Evolutionary conservation across 73 alveolate species (phyloP), one percentile per base, ranked within the genome.

Genomic region (Effrenium voratum): DNA sequence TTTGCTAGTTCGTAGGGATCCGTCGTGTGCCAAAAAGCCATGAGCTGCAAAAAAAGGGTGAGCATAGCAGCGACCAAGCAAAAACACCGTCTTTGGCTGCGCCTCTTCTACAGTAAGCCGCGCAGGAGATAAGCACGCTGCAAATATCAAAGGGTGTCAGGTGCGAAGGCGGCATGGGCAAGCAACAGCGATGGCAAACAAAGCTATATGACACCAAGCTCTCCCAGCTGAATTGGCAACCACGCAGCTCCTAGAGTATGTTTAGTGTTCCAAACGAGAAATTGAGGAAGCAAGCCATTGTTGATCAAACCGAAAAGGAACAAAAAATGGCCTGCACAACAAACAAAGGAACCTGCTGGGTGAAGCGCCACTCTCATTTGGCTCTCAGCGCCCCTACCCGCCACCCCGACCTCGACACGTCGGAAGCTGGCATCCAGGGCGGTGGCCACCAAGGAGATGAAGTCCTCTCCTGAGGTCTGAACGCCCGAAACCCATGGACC

Each of bases 351-450:
- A 22, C 5, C 3, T 40, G 50, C 0, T 40, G 47, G 10, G 19
- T 15, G 19, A 36, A 32, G 13, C n/a, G 24, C 16, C 88, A 19
- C 26, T 5, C 34, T 10, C 24, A 16, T 1, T 34, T 4, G 34
- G 5, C 50, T 72, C 1, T 30, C 34, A 6, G 40, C 28, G 22
- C 28, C 1, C 28, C 49, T 40, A 4, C 24, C 43, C 0, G 13
- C 43, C 41, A 16, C 60, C 38, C 49, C 32, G 40, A 47, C 92
- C 97, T 90, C 97, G 8, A 90, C 97, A 52, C 73, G 50, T 15
- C 97, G 87, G 68, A 90, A 90, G 57, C 76, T 36, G n/a, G 97
- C 30, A 57, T 90, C 97, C 59, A 90, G 34, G n/a, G 97, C 97
- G 32, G 87, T 90, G 38, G 97, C 97, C 46, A 90, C 32, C 57